Conservation (phyloP, 139 green algal species). For the Asterochloris erici region DNA sequence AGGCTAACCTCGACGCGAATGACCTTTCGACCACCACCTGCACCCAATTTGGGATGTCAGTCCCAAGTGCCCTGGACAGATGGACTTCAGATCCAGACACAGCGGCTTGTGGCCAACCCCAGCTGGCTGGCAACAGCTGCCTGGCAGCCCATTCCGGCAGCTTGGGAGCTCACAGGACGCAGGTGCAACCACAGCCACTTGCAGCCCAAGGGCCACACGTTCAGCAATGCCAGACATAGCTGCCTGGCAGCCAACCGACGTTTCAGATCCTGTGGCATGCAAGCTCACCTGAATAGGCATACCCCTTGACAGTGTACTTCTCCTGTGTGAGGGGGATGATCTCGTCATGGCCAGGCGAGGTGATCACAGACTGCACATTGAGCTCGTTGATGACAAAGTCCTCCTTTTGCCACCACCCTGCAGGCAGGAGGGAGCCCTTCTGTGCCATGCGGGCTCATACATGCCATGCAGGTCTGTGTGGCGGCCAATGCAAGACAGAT, state of each 20-base stretch:
- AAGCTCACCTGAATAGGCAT: conserved; percentile 75
- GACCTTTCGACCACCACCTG: conserved; percentile 82
- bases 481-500: no score
- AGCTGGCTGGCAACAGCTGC: no score
- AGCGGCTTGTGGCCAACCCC: no score
- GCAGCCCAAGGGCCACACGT: no score
- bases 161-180: no score
- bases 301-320: conserved; percentile 69
- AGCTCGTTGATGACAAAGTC: conserved; percentile 99
- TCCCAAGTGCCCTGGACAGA: no score
- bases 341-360: conserved; percentile 86
- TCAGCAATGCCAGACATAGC: no score
- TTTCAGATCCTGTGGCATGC: no score
- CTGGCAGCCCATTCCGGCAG: no score
- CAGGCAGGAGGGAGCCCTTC: neutral
- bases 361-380: conserved; percentile 94
- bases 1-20: conserved; percentile 91
- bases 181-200: no score
- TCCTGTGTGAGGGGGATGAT: conserved; percentile 59
- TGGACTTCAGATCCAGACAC: no score
- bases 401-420: conserved; percentile 96
- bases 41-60: neutral
- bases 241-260: no score
- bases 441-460: neutral
- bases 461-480: neutral